A percentile compares a stretch with the other conserved stretches of the same genome.
phyloP scores from a whole-genome alignment of 2,329 filamentous ascomycete species.

The Monosporascus sp. region DNA sequence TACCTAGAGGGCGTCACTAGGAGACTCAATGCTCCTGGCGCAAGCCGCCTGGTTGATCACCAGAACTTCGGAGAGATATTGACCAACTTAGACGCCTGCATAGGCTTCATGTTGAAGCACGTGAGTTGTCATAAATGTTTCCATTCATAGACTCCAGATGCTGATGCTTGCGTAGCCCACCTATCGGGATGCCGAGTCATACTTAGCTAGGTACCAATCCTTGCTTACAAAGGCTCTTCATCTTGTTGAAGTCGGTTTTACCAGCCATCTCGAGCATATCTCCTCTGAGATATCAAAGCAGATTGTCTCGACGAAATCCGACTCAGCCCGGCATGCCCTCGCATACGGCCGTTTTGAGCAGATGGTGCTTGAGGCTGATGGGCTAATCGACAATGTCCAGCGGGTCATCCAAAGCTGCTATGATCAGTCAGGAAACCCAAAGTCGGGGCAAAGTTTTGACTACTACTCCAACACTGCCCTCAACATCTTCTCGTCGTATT shows the following conservation, averaged over 20 bases:
- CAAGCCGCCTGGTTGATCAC: conserved; percentile 76
- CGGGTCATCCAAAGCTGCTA: conserved; percentile 46
- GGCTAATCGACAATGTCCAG: conserved; percentile 51
- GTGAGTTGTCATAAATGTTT: conserved; percentile 40
- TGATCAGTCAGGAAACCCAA: conserved; percentile 43
- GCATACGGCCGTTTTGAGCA: conserved; percentile 56
- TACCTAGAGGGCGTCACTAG: conserved; percentile 89
- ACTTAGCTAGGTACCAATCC: conserved; percentile 80
- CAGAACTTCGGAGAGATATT: conserved; percentile 86
- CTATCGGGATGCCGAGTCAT: conserved; percentile 83
- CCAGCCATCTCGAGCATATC: conserved; percentile 44
- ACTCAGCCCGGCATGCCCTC: conserved; percentile 53
- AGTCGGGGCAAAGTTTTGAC: conserved; percentile 38
- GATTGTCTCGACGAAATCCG: conserved; percentile 49
- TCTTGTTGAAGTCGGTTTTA: conserved; percentile 54
- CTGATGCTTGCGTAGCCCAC: conserved; percentile 49
- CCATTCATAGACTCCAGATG: not conserved
- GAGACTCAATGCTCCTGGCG: conserved; percentile 85
- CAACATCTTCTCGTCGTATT: conserved; percentile 50
- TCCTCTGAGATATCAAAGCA: conserved; percentile 51
- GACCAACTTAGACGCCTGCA: conserved; percentile 78
- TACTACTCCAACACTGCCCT: conserved; percentile 49
- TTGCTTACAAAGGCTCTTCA: conserved; percentile 65
- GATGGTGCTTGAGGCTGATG: conserved; percentile 51
- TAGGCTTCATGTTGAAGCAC: conserved; percentile 87